These are phyloP conservation scores for Macrophomina pseudophaseolina DNA, from an alignment of 2,329 filamentous ascomycete species.

Conservation along the genomic window DNA sequence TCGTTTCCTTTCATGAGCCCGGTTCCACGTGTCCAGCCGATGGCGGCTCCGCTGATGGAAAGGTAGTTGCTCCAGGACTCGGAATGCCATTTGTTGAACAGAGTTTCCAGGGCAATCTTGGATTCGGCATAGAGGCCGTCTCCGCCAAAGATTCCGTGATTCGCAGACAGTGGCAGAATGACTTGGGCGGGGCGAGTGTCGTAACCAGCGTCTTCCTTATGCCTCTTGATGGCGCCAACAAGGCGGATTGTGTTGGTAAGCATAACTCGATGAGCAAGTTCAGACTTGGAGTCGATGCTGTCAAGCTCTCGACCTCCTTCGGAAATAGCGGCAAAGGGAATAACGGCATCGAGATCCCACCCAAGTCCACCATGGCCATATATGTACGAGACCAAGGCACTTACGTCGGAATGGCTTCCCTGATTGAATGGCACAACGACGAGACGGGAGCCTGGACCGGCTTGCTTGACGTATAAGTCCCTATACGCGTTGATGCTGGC, in stretches of 20 bases:
- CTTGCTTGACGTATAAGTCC: constrained; percentile 40
- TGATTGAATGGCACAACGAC: constrained; percentile 47
- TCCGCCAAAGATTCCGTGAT: constrained; percentile 97
- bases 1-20: constrained; percentile 52
- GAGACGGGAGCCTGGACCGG: constrained; percentile 43
- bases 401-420: constrained; percentile 47
- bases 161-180: constrained; percentile 92
- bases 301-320: constrained; percentile 46
- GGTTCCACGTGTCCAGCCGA: constrained; percentile 93
- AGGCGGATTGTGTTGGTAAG: constrained; percentile 48
- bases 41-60: constrained; percentile 96
- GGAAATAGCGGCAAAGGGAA: constrained; percentile 51
- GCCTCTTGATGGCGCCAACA: constrained; percentile 41
- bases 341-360: constrained; percentile 43
- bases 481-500: constrained; percentile 41
- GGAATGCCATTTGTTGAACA: constrained; percentile 98
- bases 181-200: constrained; percentile 54
- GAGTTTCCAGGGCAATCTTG: constrained; percentile 93
- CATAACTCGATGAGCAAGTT: constrained; percentile 50
- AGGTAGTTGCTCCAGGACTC: constrained; percentile 98
- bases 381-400: constrained; percentile 45
- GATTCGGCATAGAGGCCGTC: constrained; percentile 98
- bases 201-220: constrained; percentile 38
- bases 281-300: constrained; percentile 40
- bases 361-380: constrained; percentile 36